These are phyloP conservation scores for Pueraria montana DNA, from an alignment of 306 rosid genomes.

Conservation along the genomic window DNA sequence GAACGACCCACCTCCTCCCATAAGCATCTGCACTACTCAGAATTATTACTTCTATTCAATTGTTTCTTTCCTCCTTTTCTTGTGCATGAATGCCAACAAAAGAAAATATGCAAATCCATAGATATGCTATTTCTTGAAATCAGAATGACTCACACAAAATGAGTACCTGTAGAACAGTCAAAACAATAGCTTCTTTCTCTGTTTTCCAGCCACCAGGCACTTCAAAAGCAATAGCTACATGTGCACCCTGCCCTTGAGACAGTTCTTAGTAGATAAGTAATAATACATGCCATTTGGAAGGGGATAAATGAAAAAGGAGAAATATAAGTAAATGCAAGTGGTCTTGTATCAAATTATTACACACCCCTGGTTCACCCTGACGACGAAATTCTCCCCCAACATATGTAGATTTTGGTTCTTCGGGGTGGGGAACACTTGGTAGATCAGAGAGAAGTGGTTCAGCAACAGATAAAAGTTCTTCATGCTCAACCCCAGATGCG, in stretches of 20 bases:
- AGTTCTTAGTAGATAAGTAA: constrained; percentile 36
- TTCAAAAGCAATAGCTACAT: constrained; percentile 87
- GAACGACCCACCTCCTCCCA: constrained; percentile 92
- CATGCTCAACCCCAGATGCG: constrained; percentile 85
- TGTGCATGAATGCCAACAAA: constrained; percentile 19
- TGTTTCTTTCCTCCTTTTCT: constrained; percentile 16
- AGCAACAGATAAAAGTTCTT: constrained; percentile 75
- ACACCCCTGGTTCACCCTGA: constrained; percentile 74
- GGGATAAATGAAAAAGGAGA: constrained; percentile 6
- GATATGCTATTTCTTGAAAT: constrained; percentile 34
- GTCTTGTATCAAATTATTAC: constrained; percentile 35
- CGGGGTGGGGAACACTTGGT: constrained; percentile 54
- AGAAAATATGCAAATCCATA: neutral
- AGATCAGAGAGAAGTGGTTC: constrained; percentile 88
- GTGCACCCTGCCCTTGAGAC: constrained; percentile 63
- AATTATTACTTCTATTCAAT: constrained; percentile 36
- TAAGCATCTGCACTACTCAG: constrained; percentile 72
- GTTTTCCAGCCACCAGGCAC: constrained; percentile 90
- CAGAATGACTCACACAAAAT: constrained; percentile 18
- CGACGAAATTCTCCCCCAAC: constrained; percentile 88
- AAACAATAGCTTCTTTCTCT: constrained; percentile 74
- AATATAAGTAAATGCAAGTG: neutral
- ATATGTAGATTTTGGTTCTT: constrained; percentile 72
- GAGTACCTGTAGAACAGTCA: constrained; percentile 88
- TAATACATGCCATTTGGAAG: neutral